These are phyloP conservation scores for Trichoderma breve DNA, from an alignment of 2,329 filamentous ascomycete species.

Conservation along the genomic window DNA sequence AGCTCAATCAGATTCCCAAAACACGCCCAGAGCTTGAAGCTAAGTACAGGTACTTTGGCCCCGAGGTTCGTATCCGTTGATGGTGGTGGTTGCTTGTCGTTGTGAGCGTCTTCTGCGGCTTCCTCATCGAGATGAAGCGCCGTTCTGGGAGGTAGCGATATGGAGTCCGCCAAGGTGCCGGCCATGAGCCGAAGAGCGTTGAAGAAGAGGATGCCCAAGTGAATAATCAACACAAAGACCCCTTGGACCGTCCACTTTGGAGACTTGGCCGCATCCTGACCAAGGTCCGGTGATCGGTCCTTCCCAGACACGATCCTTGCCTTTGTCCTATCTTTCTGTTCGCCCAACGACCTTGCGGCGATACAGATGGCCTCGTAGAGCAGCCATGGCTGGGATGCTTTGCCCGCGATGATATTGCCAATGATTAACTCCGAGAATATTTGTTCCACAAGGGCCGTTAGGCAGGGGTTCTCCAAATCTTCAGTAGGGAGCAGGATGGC, in stretches of 20 bases:
- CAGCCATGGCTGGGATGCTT: conserved; percentile 82
- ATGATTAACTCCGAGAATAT: conserved; percentile 89
- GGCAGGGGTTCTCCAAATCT: conserved; percentile 82
- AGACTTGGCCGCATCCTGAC: conserved; percentile 20
- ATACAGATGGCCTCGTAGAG: conserved; percentile 83
- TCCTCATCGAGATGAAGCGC: conserved; percentile 20
- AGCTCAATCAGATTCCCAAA: conserved; percentile 71
- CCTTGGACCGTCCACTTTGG: conserved; percentile 42
- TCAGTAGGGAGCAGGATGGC: conserved; percentile 86
- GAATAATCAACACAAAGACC: conserved; percentile 57
- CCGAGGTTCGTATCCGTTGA: background rate
- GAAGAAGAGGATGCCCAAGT: conserved; percentile 55
- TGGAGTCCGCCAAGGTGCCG: conserved; percentile 63
- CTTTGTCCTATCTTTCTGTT: conserved; percentile 29
- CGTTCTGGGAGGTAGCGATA: conserved; percentile 59
- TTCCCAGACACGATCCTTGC: conserved; percentile 22
- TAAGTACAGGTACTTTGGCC: conserved; percentile 63
- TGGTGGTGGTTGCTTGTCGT: background rate
- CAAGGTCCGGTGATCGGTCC: conserved; percentile 7
- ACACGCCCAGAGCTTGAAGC: conserved; percentile 76
- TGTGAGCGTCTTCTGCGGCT: background rate
- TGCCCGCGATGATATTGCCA: conserved; percentile 75
- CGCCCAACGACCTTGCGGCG: conserved; percentile 46
- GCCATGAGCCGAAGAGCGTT: conserved; percentile 65
- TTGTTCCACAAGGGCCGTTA: conserved; percentile 80